Conservation (phyloP, 1,139 yeast genomes). For the Kodamaea fungicola region DNA sequence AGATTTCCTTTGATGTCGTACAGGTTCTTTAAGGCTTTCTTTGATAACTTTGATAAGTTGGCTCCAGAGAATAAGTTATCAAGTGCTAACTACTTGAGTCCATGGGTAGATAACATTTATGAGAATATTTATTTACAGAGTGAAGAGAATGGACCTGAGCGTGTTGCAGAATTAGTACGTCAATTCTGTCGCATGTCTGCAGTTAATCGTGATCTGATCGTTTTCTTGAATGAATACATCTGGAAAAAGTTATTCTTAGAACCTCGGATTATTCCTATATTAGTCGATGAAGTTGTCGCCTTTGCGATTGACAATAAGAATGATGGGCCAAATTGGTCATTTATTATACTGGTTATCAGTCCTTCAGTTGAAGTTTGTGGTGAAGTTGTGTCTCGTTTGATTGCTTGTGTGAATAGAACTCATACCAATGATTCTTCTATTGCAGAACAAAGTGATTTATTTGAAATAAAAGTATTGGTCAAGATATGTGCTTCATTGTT, state of each 20-base stretch:
- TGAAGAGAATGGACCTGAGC: constrained; percentile 57
- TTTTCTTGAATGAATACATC: constrained; percentile 47
- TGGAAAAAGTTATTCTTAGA: constrained; percentile 71
- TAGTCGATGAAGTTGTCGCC: constrained; percentile 71
- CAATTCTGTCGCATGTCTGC: constrained; percentile 62
- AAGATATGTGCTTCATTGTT: constrained; percentile 64
- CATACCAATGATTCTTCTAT: constrained; percentile 47
- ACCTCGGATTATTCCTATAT: constrained; percentile 51
- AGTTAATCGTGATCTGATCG: constrained; percentile 37
- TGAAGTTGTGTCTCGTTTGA: constrained; percentile 53
- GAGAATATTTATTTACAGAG: constrained; percentile 51
- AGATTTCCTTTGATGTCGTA: constrained; percentile 60
- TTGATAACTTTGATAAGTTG: constrained; percentile 49
- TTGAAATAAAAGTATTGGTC: constrained; percentile 69
- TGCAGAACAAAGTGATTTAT: constrained; percentile 61
- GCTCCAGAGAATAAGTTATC: constrained; percentile 31
- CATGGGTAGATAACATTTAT: constrained; percentile 76
- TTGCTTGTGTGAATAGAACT: constrained; percentile 51
- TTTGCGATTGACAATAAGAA: constrained; percentile 76
- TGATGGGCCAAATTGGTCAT: constrained; percentile 66
- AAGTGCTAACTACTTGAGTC: constrained; percentile 57
- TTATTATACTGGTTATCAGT: constrained; percentile 58
- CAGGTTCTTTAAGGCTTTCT: constrained; percentile 59
- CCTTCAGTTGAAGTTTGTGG: constrained; percentile 78
- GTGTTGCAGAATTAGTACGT: constrained; percentile 59